Conservation (phyloP, 2,329 filamentous ascomycete genomes). For the Fusarium equiseti region DNA sequence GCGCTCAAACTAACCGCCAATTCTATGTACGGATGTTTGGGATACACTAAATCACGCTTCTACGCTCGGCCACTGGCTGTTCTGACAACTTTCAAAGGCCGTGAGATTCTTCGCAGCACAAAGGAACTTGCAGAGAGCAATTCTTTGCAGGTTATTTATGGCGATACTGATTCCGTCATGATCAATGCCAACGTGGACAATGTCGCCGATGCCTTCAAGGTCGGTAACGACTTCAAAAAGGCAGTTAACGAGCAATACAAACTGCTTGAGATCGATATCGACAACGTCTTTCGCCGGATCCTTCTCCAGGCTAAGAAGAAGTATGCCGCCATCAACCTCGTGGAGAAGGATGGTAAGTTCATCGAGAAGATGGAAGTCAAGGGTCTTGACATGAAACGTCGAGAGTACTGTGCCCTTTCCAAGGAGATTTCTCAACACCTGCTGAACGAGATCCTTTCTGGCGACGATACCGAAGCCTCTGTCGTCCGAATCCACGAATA, state of each 20-base stretch:
- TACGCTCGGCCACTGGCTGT: slow-evolving; percentile 95
- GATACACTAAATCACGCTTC: slow-evolving; percentile 96
- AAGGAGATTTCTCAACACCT: slow-evolving; percentile 94
- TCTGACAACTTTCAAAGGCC: slow-evolving; percentile 95
- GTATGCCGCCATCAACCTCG: slow-evolving; percentile 95
- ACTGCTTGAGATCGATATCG: slow-evolving; percentile 96
- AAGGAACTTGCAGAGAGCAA: slow-evolving; percentile 95
- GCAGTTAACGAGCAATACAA: slow-evolving; percentile 94
- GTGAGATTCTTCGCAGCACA: slow-evolving; percentile 95
- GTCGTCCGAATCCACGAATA: slow-evolving; percentile 94
- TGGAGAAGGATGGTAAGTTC: slow-evolving; percentile 89
- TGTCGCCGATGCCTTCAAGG: slow-evolving; percentile 87
- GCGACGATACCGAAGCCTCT: slow-evolving; percentile 89
- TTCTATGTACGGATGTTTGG: slow-evolving; percentile 99
- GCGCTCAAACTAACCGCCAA: slow-evolving; percentile 98
- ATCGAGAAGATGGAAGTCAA: slow-evolving; percentile 97
- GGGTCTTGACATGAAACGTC: slow-evolving; percentile 95
- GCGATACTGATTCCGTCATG: slow-evolving; percentile 99
- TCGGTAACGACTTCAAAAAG: slow-evolving; percentile 94
- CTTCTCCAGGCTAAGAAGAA: slow-evolving; percentile 98
- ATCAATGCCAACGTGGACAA: slow-evolving; percentile 99
- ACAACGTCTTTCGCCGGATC: slow-evolving; percentile 95
- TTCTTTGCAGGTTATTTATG: slow-evolving; percentile 94
- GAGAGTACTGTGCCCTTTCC: slow-evolving; percentile 95
- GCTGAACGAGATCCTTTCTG: slow-evolving; percentile 93